Conservation (phyloP, 257 asterid genomes). For the Catharanthus roseus region DNA sequence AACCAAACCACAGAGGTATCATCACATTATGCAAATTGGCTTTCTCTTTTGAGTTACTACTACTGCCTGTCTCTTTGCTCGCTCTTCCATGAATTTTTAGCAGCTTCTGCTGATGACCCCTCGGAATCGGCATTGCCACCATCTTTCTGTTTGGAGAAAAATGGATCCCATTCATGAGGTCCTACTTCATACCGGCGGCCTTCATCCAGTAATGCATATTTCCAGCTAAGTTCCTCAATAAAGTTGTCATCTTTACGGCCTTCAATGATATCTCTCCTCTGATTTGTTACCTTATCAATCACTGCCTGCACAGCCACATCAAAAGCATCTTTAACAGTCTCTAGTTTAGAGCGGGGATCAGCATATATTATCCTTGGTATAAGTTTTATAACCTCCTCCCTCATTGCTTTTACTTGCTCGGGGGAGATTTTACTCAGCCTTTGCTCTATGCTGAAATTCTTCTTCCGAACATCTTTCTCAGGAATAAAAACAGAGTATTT, state of each 20-base stretch:
- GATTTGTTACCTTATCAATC: slow-evolving; percentile 54
- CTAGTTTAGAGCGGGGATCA: slow-evolving; percentile 64
- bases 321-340: slow-evolving; percentile 67
- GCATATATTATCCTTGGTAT: slow-evolving; percentile 75
- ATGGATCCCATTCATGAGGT: slow-evolving; percentile 87
- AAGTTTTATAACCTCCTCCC: slow-evolving; percentile 62
- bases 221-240: slow-evolving; percentile 73
- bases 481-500: slow-evolving; percentile 65
- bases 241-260: slow-evolving; percentile 48
- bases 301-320: slow-evolving; percentile 76
- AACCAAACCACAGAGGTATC: neutral
- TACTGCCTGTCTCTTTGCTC: slow-evolving; percentile 42
- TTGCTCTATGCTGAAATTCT: slow-evolving; percentile 51
- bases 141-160: slow-evolving; percentile 47
- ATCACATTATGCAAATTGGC: neutral
- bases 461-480: slow-evolving; percentile 53
- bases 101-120: slow-evolving; percentile 46
- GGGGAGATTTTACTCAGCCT: slow-evolving; percentile 41
- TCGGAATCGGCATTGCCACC: slow-evolving; percentile 31
- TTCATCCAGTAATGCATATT: slow-evolving; percentile 56
- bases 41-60: neutral
- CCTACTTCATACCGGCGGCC: slow-evolving; percentile 31
- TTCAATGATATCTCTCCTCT: slow-evolving; percentile 54
- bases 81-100: slow-evolving; percentile 52
- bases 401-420: slow-evolving; percentile 57